Percentiles rank a stretch among this genome's conserved stretches.
Conservation (phyloP, 805 yeast species). For the Starmerella sp. region DNA sequence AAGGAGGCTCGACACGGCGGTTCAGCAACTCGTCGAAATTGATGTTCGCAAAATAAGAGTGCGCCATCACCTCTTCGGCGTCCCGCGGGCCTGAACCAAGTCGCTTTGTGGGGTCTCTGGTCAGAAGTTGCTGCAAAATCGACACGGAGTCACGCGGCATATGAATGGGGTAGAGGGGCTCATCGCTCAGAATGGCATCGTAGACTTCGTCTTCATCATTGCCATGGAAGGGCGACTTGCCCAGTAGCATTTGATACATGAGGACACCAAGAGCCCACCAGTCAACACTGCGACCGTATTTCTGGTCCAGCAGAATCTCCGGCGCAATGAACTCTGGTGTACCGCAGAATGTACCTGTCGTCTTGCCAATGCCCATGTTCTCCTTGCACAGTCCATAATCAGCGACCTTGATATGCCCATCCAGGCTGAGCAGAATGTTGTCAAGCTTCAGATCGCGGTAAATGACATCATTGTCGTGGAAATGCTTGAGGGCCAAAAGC, state of each 20-base stretch:
- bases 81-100: conserved; percentile 81
- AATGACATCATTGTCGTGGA: conserved; percentile 91
- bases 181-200: conserved; percentile 92
- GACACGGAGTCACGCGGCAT: conserved; percentile 97
- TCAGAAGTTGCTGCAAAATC: conserved; percentile 76
- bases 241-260: conserved; percentile 88
- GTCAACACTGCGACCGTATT: conserved; percentile 87
- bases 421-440: conserved; percentile 75
- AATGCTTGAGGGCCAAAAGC: conserved; percentile 74
- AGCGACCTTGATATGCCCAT: conserved; percentile 92
- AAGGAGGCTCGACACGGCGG: conserved; percentile 73
- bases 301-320: conserved; percentile 85
- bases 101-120: conserved; percentile 77
- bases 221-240: conserved; percentile 95
- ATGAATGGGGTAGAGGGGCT: conserved; percentile 90
- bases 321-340: conserved; percentile 99
- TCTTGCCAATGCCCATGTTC: conserved; percentile 71
- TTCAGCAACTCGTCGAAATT: conserved; percentile 75
- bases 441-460: conserved; percentile 95
- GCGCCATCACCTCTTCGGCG: conserved; percentile 89
- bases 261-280: conserved; percentile 99
- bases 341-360: conserved; percentile 83
- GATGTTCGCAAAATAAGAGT: conserved; percentile 83
- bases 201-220: conserved; percentile 95
- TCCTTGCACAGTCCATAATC: conserved; percentile 97